Conservation (phyloP, 1,284 basidiomycete genomes). For the Xerocomus minutiporus region DNA sequence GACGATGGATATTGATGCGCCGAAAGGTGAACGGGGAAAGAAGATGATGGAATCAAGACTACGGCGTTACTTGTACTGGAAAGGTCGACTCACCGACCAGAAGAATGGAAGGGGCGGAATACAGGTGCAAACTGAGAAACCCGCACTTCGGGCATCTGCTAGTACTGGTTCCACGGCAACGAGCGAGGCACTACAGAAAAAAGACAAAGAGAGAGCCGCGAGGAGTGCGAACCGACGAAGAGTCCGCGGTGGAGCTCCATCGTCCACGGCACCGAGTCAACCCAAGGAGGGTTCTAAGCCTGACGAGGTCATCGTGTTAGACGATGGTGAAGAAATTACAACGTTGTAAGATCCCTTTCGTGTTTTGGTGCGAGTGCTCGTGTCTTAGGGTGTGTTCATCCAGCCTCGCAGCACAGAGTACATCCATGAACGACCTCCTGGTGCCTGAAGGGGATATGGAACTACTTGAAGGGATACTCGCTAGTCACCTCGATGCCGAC, state of each 20-base stretch:
- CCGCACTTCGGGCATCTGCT: conserved; percentile 3
- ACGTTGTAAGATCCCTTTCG: conserved; percentile 18
- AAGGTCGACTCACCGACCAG: conserved; percentile 47
- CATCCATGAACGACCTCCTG: conserved; percentile 12
- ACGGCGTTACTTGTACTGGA: conserved; percentile 78
- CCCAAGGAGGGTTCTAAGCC: conserved; percentile 22
- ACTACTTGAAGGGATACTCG: conserved; percentile 28
- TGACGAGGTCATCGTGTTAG: conserved; percentile 39
- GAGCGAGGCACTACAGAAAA: conserved; percentile 71
- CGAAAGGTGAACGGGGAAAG: conserved; percentile 57
- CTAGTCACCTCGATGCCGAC: conserved; percentile 37
- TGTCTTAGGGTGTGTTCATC: background rate
- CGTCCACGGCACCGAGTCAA: conserved; percentile 7
- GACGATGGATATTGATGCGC: conserved; percentile 52
- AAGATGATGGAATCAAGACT: conserved; percentile 78
- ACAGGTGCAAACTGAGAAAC: conserved; percentile 2
- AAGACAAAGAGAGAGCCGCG: conserved; percentile 60
- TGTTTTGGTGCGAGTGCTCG: background rate
- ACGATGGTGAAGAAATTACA: conserved; percentile 45
- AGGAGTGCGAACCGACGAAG: conserved; percentile 53
- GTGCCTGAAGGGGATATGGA: conserved; percentile 32
- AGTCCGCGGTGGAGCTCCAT: conserved; percentile 62
- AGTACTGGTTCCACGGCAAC: conserved; percentile 25
- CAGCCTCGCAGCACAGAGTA: conserved; percentile 21
- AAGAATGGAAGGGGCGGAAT: conserved; percentile 14